Evolutionary conservation across 176 grass and related monocot genomes (phyloP).

Genomic region (Ensete glaucum): DNA sequence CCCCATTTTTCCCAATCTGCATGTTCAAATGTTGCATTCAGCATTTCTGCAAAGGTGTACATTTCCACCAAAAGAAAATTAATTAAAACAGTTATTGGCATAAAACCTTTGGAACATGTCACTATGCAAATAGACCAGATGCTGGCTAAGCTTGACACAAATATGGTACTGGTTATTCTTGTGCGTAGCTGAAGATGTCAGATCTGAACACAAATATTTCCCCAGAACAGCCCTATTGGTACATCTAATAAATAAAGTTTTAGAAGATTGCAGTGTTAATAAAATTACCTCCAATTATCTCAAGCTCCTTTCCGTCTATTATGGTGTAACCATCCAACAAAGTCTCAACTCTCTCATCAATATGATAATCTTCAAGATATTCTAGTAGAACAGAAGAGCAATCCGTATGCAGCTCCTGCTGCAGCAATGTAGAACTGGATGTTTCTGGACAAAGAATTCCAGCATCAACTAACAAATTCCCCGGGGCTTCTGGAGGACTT

Average conservation of each 20-base stretch:
- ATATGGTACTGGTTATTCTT: constrained; percentile 12
- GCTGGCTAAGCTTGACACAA: constrained; percentile 8
- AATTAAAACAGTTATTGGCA: neutral
- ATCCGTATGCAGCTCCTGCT: constrained; percentile 33
- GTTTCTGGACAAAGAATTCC: constrained; percentile 31
- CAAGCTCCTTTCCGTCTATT: constrained; percentile 63
- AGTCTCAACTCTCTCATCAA: constrained; percentile 69
- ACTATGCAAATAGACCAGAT: constrained; percentile 20
- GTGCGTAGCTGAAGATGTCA: neutral
- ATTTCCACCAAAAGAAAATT: constrained; percentile 9
- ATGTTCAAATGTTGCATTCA: constrained; percentile 56
- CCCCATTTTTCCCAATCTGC: constrained; percentile 60
- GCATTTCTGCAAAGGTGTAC: constrained; percentile 52
- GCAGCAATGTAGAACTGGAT: constrained; percentile 26
- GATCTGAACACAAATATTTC: neutral
- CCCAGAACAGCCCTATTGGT: constrained; percentile 5
- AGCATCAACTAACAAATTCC: constrained; percentile 67
- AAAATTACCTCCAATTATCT: constrained; percentile 81
- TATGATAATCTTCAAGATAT: constrained; percentile 50
- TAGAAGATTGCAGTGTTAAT: constrained; percentile 18
- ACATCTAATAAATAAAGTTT: neutral
- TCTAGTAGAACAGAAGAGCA: constrained; percentile 34
- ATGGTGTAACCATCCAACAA: constrained; percentile 63
- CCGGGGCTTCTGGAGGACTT: constrained; percentile 43
- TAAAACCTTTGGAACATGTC: neutral